Base-by-base conservation (phyloP, 331 rosid genomes). In the Quercus phellos region DNA sequence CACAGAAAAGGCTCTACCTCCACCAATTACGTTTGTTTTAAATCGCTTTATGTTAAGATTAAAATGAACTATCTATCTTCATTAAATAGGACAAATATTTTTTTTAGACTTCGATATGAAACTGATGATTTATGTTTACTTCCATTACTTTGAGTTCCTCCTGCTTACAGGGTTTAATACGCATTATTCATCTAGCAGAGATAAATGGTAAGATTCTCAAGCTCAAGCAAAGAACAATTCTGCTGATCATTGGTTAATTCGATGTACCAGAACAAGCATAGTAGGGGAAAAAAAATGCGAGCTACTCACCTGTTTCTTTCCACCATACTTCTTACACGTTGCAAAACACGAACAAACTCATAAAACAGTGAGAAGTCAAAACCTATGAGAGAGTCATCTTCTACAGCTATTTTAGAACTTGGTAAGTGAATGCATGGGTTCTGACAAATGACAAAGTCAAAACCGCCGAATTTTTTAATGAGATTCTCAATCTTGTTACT, bases 291-390 rank as follows among this genome's bases (percentile, higher is more conserved):
- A 55, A 56, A 35, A 2, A 7, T 58, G 60, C 74, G 81, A 87
- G 53, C 68, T 30, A 24, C 69, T 82, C 88, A 88, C 80, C 74
- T 83, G 82, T 61, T 87, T 56, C 88, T 86, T 66, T 82, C 88
- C 74, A 84, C 78, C 85, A 83, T 8, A 63, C 70, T 88, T 79
- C 95, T 84, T 46, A 92, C 86, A 14, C 93, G 90, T 63, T 91
- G 98, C 76, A 90, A 77, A 60, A 94, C 85, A 73, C 98, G 97
- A 38, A 88, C 92, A 84, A 86, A 91, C 91, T 94, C 99, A 50
- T 76, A 81, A 71, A 90, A 94, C 81, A 82, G 55, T 3, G 96
- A 80, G 87, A 90, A 92, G 70, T 94, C 94, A 51, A 86, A 76
- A 72, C 91, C 87, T 11, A 85, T 14, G 29, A 74, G 53, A 54